These are phyloP conservation scores for Phytophthora vignae DNA, from an alignment of 352 stramenopile genomes.

Conservation along the genomic window DNA sequence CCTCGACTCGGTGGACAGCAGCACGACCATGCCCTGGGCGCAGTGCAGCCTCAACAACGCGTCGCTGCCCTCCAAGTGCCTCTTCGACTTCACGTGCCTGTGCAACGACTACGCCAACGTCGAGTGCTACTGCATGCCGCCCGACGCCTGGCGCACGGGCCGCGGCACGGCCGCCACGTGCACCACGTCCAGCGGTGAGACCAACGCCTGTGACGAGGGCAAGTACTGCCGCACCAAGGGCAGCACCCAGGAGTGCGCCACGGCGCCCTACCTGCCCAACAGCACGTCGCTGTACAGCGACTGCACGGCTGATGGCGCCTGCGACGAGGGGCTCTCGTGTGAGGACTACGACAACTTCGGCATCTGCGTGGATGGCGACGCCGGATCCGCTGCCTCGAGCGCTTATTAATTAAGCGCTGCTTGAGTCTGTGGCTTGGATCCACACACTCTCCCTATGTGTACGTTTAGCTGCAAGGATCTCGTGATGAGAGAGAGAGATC, in stretches of 20 bases:
- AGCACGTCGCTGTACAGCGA: constrained; percentile 54
- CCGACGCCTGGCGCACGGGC: constrained; percentile 53
- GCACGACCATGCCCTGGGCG: constrained; percentile 49
- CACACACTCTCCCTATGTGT: background rate
- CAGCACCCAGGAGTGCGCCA: constrained; percentile 55
- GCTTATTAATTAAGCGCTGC: background rate
- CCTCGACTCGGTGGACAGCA: constrained; percentile 49
- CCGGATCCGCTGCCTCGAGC: constrained; percentile 2
- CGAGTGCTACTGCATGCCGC: constrained; percentile 60
- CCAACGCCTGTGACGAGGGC: constrained; percentile 46
- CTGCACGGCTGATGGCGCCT: constrained; percentile 43
- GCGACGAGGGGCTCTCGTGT: constrained; percentile 46
- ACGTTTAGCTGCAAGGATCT: constrained; percentile 15
- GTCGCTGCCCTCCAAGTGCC: constrained; percentile 54
- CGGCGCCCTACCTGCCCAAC: constrained; percentile 50
- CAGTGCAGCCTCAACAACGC: constrained; percentile 43
- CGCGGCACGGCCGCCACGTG: constrained; percentile 42
- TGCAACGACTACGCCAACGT: constrained; percentile 52
- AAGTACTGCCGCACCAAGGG: constrained; percentile 68
- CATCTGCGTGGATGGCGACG: constrained; percentile 41
- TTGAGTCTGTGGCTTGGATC: too few relatives aligned
- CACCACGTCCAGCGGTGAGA: constrained; percentile 43
- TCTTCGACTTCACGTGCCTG: constrained; percentile 56
- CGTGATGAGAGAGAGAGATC: constrained; percentile 4
- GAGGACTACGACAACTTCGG: constrained; percentile 51